Percentiles rank a stretch among this genome's conserved stretches.
These are phyloP conservation scores for Arthrobotrys musiformis DNA, from an alignment of 2,329 filamentous ascomycete genomes.

Conservation along the genomic window DNA sequence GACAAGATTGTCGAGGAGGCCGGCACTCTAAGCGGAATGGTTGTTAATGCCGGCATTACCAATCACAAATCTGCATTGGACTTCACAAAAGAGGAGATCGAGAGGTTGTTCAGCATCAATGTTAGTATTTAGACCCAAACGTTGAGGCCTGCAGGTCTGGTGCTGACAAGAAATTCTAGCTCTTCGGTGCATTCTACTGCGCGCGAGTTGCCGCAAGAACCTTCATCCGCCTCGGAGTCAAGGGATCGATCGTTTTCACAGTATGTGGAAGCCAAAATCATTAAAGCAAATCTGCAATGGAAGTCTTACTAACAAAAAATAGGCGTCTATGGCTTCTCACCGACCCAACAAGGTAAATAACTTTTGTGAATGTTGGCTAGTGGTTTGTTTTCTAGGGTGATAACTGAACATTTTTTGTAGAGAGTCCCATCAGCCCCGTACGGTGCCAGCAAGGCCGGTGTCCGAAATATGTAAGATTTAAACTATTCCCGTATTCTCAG, in stretches of 20 bases:
- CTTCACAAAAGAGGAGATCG: conserved; percentile 63
- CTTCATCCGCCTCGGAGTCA: conserved; percentile 62
- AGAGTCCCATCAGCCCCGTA: conserved; percentile 67
- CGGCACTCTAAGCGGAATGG: conserved; percentile 64
- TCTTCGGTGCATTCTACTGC: conserved; percentile 66
- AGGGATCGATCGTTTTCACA: conserved; percentile 65
- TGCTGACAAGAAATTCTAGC: conserved; percentile 47
- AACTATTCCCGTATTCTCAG: neutral
- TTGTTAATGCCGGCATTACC: conserved; percentile 64
- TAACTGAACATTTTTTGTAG: conserved; percentile 11
- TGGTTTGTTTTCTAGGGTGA: conserved; percentile 27
- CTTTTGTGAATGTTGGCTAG: neutral
- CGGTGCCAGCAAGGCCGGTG: conserved; percentile 55
- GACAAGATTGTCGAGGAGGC: conserved; percentile 63
- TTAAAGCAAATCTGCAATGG: neutral
- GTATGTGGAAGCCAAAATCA: conserved; percentile 60
- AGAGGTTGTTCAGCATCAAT: conserved; percentile 66
- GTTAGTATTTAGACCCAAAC: conserved; percentile 58
- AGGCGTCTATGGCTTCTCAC: conserved; percentile 65
- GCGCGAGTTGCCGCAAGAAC: conserved; percentile 65
- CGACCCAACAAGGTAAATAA: conserved; percentile 65
- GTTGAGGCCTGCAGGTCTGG: neutral
- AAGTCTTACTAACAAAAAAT: neutral
- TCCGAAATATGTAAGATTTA: conserved; percentile 61
- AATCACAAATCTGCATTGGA: conserved; percentile 66